These are phyloP conservation scores for Sambucus nigra DNA, from an alignment of 129 eudicot species.

Conservation along the genomic window DNA sequence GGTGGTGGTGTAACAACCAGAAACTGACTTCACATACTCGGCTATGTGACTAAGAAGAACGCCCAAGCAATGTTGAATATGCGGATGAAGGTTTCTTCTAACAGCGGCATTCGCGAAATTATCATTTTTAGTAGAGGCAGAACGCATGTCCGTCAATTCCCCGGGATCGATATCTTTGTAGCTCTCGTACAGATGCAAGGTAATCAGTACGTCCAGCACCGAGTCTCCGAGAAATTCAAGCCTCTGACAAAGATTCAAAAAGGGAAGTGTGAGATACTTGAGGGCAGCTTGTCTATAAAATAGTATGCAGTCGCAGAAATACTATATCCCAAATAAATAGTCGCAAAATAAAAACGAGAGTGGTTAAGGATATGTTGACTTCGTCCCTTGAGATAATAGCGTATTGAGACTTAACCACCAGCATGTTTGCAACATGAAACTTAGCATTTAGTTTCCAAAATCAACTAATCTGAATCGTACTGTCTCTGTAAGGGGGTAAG, in stretches of 20 bases:
- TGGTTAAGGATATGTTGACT: no score
- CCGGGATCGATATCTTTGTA: constrained; percentile 81
- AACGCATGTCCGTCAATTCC: constrained; percentile 77
- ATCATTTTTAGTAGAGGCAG: constrained; percentile 91
- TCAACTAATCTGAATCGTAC: no score
- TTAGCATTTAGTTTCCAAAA: no score
- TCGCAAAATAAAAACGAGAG: no score
- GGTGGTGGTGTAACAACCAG: constrained; percentile 31
- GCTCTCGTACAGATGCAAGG: constrained; percentile 56
- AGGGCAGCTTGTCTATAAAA: no score
- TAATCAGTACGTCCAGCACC: constrained; percentile 76
- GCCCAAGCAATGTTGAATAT: constrained; percentile 59
- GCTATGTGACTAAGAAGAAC: constrained; percentile 42
- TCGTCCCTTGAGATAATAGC: no score
- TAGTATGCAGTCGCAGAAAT: no score
- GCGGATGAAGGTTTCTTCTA: constrained; percentile 55
- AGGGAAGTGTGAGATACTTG: no score
- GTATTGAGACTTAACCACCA: no score
- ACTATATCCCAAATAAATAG: no score
- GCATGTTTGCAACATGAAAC: no score
- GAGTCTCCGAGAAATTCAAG: constrained; percentile 96
- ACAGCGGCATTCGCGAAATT: constrained; percentile 81
- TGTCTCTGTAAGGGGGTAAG: no score
- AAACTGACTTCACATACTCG: constrained; percentile 39
- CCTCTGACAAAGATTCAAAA: constrained; percentile 37